A percentile compares a stretch with the other conserved stretches of the same genome.
These are phyloP conservation scores for Nemophila menziesii DNA, from an alignment of 257 asterid species.

Conservation along the genomic window DNA sequence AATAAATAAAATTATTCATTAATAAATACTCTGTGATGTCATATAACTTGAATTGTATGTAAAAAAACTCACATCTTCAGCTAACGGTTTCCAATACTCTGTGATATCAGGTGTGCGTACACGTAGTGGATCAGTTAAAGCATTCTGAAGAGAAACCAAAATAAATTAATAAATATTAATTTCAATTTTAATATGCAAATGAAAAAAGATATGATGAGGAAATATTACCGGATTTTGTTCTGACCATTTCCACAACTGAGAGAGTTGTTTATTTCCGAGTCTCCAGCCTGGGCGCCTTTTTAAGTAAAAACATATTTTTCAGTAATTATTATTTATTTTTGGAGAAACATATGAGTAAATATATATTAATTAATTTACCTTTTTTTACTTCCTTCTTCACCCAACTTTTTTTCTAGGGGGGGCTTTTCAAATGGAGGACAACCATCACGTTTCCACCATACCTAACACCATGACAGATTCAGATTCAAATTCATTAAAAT, in stretches of 20 bases:
- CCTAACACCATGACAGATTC: constrained; percentile 28
- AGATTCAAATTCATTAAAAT: too few species aligned
- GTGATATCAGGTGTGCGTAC: constrained; percentile 65
- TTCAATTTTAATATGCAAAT: background rate
- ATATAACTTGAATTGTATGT: too few species aligned
- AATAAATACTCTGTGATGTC: too few species aligned
- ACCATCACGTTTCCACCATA: constrained; percentile 99
- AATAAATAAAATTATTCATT: too few species aligned
- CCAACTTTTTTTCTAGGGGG: constrained; percentile 51
- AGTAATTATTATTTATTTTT: too few species aligned
- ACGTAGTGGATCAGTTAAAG: constrained; percentile 82
- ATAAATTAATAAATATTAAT: background rate
- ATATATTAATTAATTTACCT: constrained; percentile 15
- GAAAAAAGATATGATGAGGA: too few species aligned
- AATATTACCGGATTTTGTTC: constrained; percentile 98
- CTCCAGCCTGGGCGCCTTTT: constrained; percentile 95
- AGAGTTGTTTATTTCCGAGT: constrained; percentile 86
- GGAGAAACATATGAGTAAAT: too few species aligned
- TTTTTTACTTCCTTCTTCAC: constrained; percentile 45
- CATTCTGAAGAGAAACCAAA: constrained; percentile 42
- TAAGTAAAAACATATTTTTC: constrained; percentile 10
- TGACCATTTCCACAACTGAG: constrained; percentile 96
- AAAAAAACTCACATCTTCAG: constrained; percentile 75
- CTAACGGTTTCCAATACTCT: constrained; percentile 93
- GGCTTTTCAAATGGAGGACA: constrained; percentile 92